Evolutionary conservation across 2,329 filamentous ascomycete genomes (phyloP), one percentile per base, ranked within the genome.

Genomic region (Elsinoe batatas): DNA sequence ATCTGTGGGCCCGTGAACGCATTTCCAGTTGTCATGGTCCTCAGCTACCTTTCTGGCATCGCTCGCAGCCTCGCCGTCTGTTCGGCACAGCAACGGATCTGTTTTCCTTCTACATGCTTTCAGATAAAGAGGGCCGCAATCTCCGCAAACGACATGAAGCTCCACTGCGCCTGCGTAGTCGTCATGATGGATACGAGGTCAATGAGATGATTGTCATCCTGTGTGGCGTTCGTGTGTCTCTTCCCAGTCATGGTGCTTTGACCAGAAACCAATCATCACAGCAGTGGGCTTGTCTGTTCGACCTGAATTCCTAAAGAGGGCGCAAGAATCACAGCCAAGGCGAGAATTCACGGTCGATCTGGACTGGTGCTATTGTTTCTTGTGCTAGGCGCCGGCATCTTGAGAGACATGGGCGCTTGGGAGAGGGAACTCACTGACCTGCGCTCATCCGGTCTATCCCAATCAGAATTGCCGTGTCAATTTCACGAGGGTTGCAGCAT

Each of bases 1-100:
- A 49, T 33, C 26, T 20, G 32, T 35, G 32, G 44, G 44, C 44
- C 44, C 44, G 44, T 49, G 44, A 49, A 49, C 44, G 44, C 26
- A 49, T 46, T 46, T 46, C 43, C 43, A 46, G 43, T 46, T 33
- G 43, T 46, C 43, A 33, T 46, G 43, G 43, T 46, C 43, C n/a
- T 35, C 12, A 18, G n/a, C 30, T 10, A n/a, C 26, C 11, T 15
- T 15, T 35, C 13, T 37, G n/a, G 7, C 18, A 15, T n/a, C n/a
- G 32, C 38, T 42, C 18, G 40, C 47, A 51, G 32, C 32, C 47
- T 51, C 33, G 17, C 36, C 17, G 17, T 38, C 33, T 36, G 17
- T 12, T 18, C 47, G 47, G 47, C 47, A 38, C 47, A 51, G 47
- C 47, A 37, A 51, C 47, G 47, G n/a, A 35, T 18, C 44, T 36